A percentile compares a stretch with the other conserved stretches of the same genome.
Conservation (phyloP, 2,329 filamentous ascomycete species). For the Fusarium nanum region DNA sequence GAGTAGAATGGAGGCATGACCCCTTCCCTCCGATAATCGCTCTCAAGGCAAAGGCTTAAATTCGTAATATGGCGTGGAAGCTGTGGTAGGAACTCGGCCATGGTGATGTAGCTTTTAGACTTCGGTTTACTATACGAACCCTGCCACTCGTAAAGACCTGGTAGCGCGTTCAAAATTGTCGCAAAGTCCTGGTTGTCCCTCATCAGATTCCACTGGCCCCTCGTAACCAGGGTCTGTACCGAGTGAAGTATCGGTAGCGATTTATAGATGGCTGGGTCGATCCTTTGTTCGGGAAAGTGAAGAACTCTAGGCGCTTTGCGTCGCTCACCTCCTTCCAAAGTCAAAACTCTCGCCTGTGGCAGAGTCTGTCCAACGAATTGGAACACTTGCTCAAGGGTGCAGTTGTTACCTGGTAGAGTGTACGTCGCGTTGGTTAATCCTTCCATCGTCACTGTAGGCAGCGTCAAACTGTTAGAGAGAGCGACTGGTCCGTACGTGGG, state of each 20-base stretch:
- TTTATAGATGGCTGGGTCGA: conserved; percentile 44
- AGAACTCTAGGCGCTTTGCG: conserved; percentile 77
- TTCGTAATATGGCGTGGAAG: conserved; percentile 69
- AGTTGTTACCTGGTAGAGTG: conserved; percentile 72
- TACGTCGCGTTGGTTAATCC: conserved; percentile 69
- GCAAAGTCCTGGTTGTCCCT: conserved; percentile 71
- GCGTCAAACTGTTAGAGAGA: conserved; percentile 57
- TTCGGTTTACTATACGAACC: conserved; percentile 78
- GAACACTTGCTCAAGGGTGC: conserved; percentile 77
- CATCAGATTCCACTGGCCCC: conserved; percentile 83
- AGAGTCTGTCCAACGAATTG: conserved; percentile 69
- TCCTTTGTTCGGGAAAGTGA: conserved; percentile 48
- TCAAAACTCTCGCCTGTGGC: conserved; percentile 72
- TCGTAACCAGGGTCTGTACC: conserved; percentile 75
- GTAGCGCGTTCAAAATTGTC: conserved; percentile 70
- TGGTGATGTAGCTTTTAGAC: conserved; percentile 77
- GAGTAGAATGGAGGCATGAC: conserved; percentile 69
- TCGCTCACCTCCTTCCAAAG: conserved; percentile 80
- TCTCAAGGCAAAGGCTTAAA: conserved; percentile 76
- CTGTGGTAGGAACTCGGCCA: conserved; percentile 70
- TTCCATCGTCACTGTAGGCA: conserved; percentile 66
- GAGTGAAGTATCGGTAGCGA: conserved; percentile 62
- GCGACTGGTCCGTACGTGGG: conserved; percentile 61
- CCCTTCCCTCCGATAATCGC: conserved; percentile 75
- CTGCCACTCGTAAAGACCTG: conserved; percentile 72